Base-by-base conservation (phyloP, 768 basidiomycete genomes). In the Naematelia aurantialba region DNA sequence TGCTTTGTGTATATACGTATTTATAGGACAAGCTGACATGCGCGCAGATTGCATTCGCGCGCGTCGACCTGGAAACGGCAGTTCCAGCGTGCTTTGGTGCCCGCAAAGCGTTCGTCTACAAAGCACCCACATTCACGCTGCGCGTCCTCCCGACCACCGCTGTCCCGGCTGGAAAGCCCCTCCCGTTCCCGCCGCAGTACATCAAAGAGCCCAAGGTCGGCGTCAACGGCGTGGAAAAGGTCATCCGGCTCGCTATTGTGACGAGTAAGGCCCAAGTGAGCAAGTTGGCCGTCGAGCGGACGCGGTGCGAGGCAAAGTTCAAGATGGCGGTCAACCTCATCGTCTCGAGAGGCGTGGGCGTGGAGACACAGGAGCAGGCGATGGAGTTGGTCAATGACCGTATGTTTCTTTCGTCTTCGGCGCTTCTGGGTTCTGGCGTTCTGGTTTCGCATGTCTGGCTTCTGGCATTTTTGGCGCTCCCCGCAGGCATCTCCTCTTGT, bases 231-330 rank as follows among this genome's bases (percentile, higher is more conserved):
- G 17, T 39, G 8, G 34, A 53, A 14, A 14, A 29, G 19, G 45
- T 12, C 50, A 59, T 44, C 8, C 12, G 26, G 12, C 45, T 66
- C 21, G 56, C 54, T 12, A 31, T 62, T n/a, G 53, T 69, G 11
- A 49, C 48, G 2, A 65, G 46, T 22, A 66, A 65, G 42, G 45
- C 31, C 17, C 27, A 44, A 17, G 60, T 66, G 13, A 63, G 61
- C 26, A 69, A 69, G 39, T 34, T 63, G 2, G 63, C 67, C 0
- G 48, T 59, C 1, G 67, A 69, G 53, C 24, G 67, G 46, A 65
- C 61, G 27, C 45, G 56, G 34, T 50, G 21, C 14, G 46, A 45
- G 25, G 58, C 56, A 12, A 52, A 55, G 29, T 58, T 65, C 48
- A 66, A 59, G 24, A 29, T 53, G 4, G 67, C 64, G n/a, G 17